Evolutionary conservation across 208 protist genomes (phyloP).

Genomic region (Acanthamoeba healyi): DNA sequence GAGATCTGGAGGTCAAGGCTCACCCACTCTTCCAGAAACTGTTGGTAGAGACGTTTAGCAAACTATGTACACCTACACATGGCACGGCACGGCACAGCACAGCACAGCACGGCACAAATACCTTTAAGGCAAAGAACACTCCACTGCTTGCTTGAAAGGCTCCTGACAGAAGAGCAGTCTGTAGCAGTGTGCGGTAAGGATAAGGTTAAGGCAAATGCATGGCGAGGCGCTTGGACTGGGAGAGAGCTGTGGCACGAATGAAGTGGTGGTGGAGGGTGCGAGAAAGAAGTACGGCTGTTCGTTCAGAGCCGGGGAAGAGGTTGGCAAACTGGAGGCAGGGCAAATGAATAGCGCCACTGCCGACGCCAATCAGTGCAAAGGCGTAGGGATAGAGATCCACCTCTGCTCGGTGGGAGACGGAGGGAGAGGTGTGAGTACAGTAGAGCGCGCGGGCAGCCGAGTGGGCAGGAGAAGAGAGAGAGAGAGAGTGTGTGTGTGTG

Average conservation of each 20-base stretch:
- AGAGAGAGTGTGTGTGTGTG: background rate
- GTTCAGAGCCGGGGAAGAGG: slow-evolving; percentile 7
- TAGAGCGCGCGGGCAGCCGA: no score
- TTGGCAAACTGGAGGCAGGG: slow-evolving; percentile 20
- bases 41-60: no score
- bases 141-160: slow-evolving; percentile 17
- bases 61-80: background rate
- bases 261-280: background rate
- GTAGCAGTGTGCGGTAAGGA: no score
- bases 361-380: slow-evolving; percentile 9
- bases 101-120: background rate
- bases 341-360: background rate
- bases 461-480: background rate
- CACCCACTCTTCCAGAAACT: slow-evolving; percentile 29
- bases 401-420: no score
- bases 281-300: background rate
- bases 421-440: no score
- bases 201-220: no score
- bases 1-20: background rate
- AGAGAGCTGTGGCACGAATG: background rate
- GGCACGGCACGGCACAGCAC: background rate
- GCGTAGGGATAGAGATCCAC: slow-evolving; percentile 31
- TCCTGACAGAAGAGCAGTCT: background rate
- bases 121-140: slow-evolving; percentile 30
- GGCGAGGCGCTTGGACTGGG: no score